These are phyloP conservation scores for Obelidium mucronatum DNA, from an alignment of 192 early-diverging fungal genomes.

Conservation along the genomic window DNA sequence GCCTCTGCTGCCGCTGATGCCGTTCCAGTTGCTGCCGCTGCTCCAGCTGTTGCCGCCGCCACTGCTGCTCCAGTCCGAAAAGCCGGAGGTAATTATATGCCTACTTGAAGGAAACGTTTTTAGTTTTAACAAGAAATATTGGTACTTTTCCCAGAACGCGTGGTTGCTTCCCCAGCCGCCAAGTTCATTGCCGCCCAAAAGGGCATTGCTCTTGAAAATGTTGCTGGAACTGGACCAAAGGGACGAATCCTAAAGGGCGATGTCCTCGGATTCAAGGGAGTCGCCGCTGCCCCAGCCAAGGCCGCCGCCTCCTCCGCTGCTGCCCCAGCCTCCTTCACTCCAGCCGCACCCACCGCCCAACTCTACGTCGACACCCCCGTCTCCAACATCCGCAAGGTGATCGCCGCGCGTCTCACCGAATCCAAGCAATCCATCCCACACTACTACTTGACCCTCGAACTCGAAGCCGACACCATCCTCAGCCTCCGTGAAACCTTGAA, in stretches of 20 bases:
- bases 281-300: conserved; percentile 33
- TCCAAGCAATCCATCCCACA: conserved; percentile 64
- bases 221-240: conserved; percentile 87
- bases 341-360: conserved; percentile 44
- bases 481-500: conserved; percentile 89
- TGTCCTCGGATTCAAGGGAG: conserved; percentile 71
- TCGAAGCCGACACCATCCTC: conserved; percentile 84
- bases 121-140: no score
- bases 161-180: conserved; percentile 87
- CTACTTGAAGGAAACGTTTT: neutral
- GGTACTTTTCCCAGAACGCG: conserved; percentile 57
- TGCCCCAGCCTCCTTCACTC: conserved; percentile 25
- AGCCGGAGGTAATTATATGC: conserved; percentile 15
- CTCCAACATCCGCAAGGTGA: conserved; percentile 61
- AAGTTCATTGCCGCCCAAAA: conserved; percentile 86
- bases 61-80: conserved; percentile 35
- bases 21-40: conserved; percentile 14
- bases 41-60: conserved; percentile 51
- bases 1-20: conserved; percentile 34
- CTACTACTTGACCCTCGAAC: conserved; percentile 77
- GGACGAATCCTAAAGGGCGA: conserved; percentile 94
- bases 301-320: conserved; percentile 21
- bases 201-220: conserved; percentile 74
- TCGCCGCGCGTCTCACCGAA: conserved; percentile 60
- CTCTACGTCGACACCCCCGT: conserved; percentile 54